phyloP scores from a whole-genome alignment of 2,329 filamentous ascomycete genomes.

The Botrytis byssoidea region DNA sequence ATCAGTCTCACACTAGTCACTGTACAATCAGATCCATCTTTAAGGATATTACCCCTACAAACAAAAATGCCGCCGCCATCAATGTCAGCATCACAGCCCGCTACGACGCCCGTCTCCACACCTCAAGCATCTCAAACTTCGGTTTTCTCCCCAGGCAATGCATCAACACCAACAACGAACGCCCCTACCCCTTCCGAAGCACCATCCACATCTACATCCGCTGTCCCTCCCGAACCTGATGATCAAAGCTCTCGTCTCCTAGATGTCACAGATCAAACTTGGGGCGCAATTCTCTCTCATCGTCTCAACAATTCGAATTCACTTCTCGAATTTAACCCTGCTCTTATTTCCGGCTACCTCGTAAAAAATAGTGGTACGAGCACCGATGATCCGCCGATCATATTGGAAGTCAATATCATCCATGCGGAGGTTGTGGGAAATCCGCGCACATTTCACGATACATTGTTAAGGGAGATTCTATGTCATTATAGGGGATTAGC shows the following conservation, averaged over 20 bases:
- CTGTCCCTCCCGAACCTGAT: slow-evolving; percentile 53
- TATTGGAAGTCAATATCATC: slow-evolving; percentile 65
- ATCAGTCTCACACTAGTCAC: slow-evolving; percentile 60
- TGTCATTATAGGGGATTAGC: slow-evolving; percentile 66
- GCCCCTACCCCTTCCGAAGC: slow-evolving; percentile 42
- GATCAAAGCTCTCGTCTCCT: slow-evolving; percentile 68
- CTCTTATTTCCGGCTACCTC: slow-evolving; percentile 63
- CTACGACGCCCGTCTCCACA: slow-evolving; percentile 66
- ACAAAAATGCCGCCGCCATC: slow-evolving; percentile 49
- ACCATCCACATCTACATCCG: slow-evolving; percentile 40
- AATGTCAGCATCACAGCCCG: slow-evolving; percentile 42
- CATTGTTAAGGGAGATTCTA: slow-evolving; percentile 67
- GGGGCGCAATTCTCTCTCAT: slow-evolving; percentile 70
- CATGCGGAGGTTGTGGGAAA: slow-evolving; percentile 46
- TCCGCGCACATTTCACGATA: slow-evolving; percentile 50
- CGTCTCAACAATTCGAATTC: slow-evolving; percentile 59
- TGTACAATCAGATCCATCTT: slow-evolving; percentile 62
- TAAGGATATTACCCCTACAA: slow-evolving; percentile 60
- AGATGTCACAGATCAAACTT: slow-evolving; percentile 72
- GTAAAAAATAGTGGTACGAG: slow-evolving; percentile 60
- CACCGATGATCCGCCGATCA: slow-evolving; percentile 56
- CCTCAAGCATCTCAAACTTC: slow-evolving; percentile 51
- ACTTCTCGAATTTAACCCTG: slow-evolving; percentile 53
- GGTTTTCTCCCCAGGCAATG: slow-evolving; percentile 57
- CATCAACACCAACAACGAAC: slow-evolving; percentile 40